Percentiles rank a stretch among this genome's conserved stretches.
phyloP scores from a whole-genome alignment of 805 yeast species.

The Saturnispora mendoncae region DNA sequence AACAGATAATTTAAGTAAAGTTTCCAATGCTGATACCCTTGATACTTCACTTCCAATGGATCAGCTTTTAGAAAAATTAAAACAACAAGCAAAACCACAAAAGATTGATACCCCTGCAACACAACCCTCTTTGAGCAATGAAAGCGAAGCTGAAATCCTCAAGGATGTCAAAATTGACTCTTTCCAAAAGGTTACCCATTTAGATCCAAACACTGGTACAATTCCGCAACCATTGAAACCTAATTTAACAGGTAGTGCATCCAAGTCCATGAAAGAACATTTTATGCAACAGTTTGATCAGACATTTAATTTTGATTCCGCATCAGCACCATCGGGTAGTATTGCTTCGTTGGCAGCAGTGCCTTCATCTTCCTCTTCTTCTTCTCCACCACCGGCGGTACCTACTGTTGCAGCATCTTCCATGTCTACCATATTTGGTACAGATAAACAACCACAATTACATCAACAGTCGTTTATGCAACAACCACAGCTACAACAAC shows the following conservation, averaged over 20 bases:
- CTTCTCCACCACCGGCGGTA: background rate
- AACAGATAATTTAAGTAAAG: background rate
- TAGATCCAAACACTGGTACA: conserved; percentile 9
- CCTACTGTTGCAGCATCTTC: background rate
- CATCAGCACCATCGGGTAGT: conserved; percentile 3
- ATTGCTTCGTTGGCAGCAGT: conserved; percentile 12
- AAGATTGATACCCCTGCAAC: conserved; percentile 16
- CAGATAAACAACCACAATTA: background rate
- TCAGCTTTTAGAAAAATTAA: conserved; percentile 46
- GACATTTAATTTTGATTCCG: conserved; percentile 11
- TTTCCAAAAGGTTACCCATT: conserved; percentile 13
- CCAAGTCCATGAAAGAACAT: conserved; percentile 34
- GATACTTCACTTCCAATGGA: conserved; percentile 73
- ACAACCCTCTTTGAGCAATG: conserved; percentile 21
- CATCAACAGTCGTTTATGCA: too few relatives aligned
- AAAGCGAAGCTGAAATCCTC: conserved; percentile 62
- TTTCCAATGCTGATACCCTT: conserved; percentile 20
- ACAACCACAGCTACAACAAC: conserved; percentile 6
- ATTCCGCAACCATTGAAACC: conserved; percentile 35
- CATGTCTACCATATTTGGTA: background rate
- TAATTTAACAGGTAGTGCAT: conserved; percentile 48
- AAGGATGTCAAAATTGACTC: conserved; percentile 24
- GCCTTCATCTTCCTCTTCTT: conserved; percentile 4
- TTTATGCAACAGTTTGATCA: conserved; percentile 18
- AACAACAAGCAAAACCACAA: conserved; percentile 15